Base-by-base conservation (phyloP, 192 early-diverging fungal genomes). In the Backusella sp. region DNA sequence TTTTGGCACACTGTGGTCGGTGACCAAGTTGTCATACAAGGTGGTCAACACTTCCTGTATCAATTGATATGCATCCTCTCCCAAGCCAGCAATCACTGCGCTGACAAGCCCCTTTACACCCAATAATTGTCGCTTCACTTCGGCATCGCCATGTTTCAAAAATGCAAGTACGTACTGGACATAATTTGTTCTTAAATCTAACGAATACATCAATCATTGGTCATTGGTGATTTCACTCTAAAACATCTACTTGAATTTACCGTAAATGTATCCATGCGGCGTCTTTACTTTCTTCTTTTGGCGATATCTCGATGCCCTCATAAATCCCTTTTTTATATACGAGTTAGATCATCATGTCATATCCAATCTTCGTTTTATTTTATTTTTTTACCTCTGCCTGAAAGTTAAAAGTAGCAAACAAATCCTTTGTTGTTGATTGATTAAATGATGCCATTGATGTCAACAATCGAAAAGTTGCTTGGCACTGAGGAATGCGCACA, bases 81-180 rank as follows among this genome's bases (percentile, higher is more conserved):
- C 73, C 11, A 93, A 68, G 21, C 90, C 93, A 46, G 90, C 91
- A 75, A 95, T 89, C 6, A 95, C 87, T n/a, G 75, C 42, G 44
- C 87, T 86, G 15, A 92, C 73, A 30, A 93, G 76, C 73, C 94
- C 89, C 53, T 94, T 94, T n/a, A 88, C 85, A 77, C 92, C 91
- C 44, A 96, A 72, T 15, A 95, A 46, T 28, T 89, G 83, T 67
- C 89, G 90, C 79, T 94, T 96, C n/a, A 92, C 76, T 34, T 74
- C 79, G 7, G 84, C 76, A 81, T 95, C 91, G 7, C 92, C 92
- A 30, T 86, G 84, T 56, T 83, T 85, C n/a, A 96, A 84, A 73
- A 96, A 96, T 26, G 90, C 86, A n/a, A 94, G 79, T n/a, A 95
- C 74, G 70, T 94, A 95, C 41, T 87, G 84, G 70, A 95, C 84